Conservation (phyloP, 129 eudicot species). For the Solidago caesia region DNA sequence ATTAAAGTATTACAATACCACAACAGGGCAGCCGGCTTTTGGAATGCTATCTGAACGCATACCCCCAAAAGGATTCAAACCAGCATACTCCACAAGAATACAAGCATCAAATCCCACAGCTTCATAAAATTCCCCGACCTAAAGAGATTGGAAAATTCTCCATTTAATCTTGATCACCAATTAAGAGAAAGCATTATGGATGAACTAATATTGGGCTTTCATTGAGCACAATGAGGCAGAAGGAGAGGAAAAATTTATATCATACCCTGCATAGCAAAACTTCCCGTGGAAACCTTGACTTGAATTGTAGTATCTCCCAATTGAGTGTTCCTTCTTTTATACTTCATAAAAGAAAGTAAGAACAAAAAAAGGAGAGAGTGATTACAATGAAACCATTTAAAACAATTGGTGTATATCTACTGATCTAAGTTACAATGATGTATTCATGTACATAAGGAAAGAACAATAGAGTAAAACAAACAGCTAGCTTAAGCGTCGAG, state of each 20-base stretch:
- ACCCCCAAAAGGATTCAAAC: conserved; percentile 97
- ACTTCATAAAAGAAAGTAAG: conserved; percentile 37
- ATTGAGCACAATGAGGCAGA: conserved; percentile 6
- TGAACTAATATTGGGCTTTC: neutral
- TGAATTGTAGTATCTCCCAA: conserved; percentile 82
- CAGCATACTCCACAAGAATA: conserved; percentile 93
- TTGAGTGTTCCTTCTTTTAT: conserved; percentile 88
- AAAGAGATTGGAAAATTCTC: neutral
- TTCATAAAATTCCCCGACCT: conserved; percentile 99
- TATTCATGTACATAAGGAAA: too few species aligned
- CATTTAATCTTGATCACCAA: conserved; percentile 9
- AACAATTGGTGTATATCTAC: too few species aligned
- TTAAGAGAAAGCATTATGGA: conserved; percentile 2
- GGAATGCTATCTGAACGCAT: conserved; percentile 84
- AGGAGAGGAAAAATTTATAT: neutral
- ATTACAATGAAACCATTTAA: neutral
- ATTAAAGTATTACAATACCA: conserved; percentile 42
- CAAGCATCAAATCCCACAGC: conserved; percentile 97
- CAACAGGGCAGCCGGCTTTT: conserved; percentile 92
- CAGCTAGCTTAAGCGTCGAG: too few species aligned
- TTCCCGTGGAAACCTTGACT: conserved; percentile 98
- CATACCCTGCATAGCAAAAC: conserved; percentile 90
- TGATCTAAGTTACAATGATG: too few species aligned
- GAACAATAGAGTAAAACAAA: too few species aligned
- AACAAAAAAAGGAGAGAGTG: neutral